Evolutionary conservation across 1,139 yeast species (phyloP).

Genomic region (Zygoascus hellenicus): DNA sequence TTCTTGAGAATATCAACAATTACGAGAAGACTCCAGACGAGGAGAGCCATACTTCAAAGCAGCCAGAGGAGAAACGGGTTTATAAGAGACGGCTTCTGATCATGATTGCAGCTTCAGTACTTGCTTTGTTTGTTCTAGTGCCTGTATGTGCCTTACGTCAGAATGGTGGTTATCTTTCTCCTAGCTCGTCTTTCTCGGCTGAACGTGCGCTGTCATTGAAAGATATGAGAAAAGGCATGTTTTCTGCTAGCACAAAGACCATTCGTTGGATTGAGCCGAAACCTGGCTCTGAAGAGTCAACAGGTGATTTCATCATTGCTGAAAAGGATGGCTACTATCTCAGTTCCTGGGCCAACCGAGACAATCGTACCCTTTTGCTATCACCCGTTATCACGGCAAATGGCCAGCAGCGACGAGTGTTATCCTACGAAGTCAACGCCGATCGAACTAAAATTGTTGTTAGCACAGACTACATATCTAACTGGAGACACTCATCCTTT

Average conservation of each 20-base stretch:
- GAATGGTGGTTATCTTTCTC: neutral
- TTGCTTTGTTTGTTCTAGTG: conserved; percentile 7
- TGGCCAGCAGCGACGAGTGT: conserved; percentile 21
- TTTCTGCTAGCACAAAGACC: conserved; percentile 18
- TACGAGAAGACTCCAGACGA: conserved; percentile 7
- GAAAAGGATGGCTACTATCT: conserved; percentile 18
- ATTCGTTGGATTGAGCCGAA: conserved; percentile 26
- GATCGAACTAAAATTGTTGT: conserved; percentile 46
- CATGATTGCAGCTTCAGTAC: neutral
- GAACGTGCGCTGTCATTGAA: conserved; percentile 19
- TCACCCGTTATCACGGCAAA: conserved; percentile 17
- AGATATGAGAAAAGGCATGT: conserved; percentile 28
- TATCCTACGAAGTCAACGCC: conserved; percentile 28
- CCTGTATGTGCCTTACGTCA: conserved; percentile 6
- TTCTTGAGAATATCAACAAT: conserved; percentile 16
- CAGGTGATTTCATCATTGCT: conserved; percentile 27
- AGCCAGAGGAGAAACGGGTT: neutral
- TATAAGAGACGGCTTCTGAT: neutral
- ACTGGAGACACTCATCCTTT: conserved; percentile 73
- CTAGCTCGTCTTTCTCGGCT: neutral
- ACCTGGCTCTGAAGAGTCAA: conserved; percentile 18
- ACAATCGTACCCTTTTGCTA: conserved; percentile 19
- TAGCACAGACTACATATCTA: conserved; percentile 45
- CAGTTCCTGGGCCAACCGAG: conserved; percentile 26
- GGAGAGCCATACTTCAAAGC: neutral